A percentile compares a stretch with the other conserved stretches of the same genome.
These are phyloP conservation scores for Furcasterigmium sp. DNA, from an alignment of 2,329 filamentous ascomycete species.

Conservation along the genomic window DNA sequence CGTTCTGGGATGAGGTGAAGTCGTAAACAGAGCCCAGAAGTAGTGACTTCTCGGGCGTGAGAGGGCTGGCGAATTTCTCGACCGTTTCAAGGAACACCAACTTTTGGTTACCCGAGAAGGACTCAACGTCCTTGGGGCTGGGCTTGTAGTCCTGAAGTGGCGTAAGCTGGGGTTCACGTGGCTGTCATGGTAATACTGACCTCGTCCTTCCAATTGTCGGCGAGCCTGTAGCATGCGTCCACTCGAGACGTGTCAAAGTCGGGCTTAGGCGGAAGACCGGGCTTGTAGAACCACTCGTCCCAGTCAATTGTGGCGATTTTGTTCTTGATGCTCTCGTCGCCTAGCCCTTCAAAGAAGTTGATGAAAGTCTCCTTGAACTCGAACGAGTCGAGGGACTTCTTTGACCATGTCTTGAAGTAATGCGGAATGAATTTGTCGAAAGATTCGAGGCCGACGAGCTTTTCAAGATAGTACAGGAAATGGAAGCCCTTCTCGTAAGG, in stretches of 20 bases:
- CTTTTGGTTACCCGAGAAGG: constrained; percentile 80
- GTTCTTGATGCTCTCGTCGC: constrained; percentile 57
- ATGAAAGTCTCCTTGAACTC: constrained; percentile 89
- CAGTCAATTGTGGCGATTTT: constrained; percentile 76
- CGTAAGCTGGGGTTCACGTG: constrained; percentile 10
- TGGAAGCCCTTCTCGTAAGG: constrained; percentile 97
- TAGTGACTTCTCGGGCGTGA: constrained; percentile 61
- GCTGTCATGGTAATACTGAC: constrained; percentile 27
- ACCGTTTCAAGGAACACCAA: constrained; percentile 85
- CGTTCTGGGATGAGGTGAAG: constrained; percentile 71
- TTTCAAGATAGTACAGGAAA: constrained; percentile 88
- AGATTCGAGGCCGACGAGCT: constrained; percentile 73
- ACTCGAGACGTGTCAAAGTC: constrained; percentile 85
- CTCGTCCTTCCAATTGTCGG: constrained; percentile 70
- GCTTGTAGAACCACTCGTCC: constrained; percentile 84
- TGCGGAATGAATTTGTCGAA: constrained; percentile 96
- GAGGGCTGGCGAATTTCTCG: constrained; percentile 58
- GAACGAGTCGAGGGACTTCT: constrained; percentile 85
- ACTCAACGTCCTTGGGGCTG: constrained; percentile 59
- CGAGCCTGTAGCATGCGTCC: constrained; percentile 77
- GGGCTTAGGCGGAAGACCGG: constrained; percentile 85
- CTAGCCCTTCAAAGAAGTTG: constrained; percentile 68
- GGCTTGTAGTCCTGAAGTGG: constrained; percentile 57
- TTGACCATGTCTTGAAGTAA: constrained; percentile 82
- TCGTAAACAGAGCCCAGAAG: constrained; percentile 71